Evolutionary conservation across 1,139 yeast genomes (phyloP).

Genomic region (Lodderomyces parapsilosis): DNA sequence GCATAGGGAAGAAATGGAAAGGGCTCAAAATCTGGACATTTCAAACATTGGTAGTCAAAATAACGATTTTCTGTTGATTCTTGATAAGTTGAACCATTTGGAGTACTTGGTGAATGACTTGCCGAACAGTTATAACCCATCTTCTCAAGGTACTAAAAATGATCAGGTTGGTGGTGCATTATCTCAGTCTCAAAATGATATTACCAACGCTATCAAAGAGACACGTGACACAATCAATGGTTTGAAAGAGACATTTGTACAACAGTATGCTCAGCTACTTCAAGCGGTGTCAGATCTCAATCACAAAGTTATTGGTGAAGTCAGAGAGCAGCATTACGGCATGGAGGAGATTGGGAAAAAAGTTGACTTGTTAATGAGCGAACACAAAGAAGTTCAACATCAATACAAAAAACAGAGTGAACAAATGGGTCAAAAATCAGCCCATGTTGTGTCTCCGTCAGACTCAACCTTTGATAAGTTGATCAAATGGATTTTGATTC

Average conservation of each 20-base stretch:
- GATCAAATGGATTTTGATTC: conserved; percentile 43
- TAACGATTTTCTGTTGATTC: not conserved
- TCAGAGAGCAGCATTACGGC: conserved; percentile 41
- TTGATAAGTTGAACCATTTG: conserved; percentile 8
- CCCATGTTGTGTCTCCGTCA: not conserved
- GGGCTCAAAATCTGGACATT: conserved; percentile 2
- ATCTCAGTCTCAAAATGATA: not conserved
- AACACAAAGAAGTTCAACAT: conserved; percentile 39
- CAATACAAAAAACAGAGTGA: conserved; percentile 22
- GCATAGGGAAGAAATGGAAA: conserved; percentile 22
- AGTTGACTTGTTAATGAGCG: conserved; percentile 43
- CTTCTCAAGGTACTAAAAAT: not conserved
- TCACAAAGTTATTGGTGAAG: conserved; percentile 44
- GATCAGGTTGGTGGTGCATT: not conserved
- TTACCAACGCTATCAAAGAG: not conserved
- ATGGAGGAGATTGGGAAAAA: conserved; percentile 36
- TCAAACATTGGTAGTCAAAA: not conserved
- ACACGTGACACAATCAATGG: not conserved
- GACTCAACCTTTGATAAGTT: conserved; percentile 15
- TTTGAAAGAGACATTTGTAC: conserved; percentile 6
- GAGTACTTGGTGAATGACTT: conserved; percentile 5
- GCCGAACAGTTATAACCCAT: not conserved
- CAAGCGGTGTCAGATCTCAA: conserved; percentile 33
- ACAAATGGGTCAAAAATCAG: not conserved
- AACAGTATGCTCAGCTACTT: conserved; percentile 37